Evolutionary conservation across 2,329 filamentous ascomycete species (phyloP).

Genomic region (Davidsoniella australis): DNA sequence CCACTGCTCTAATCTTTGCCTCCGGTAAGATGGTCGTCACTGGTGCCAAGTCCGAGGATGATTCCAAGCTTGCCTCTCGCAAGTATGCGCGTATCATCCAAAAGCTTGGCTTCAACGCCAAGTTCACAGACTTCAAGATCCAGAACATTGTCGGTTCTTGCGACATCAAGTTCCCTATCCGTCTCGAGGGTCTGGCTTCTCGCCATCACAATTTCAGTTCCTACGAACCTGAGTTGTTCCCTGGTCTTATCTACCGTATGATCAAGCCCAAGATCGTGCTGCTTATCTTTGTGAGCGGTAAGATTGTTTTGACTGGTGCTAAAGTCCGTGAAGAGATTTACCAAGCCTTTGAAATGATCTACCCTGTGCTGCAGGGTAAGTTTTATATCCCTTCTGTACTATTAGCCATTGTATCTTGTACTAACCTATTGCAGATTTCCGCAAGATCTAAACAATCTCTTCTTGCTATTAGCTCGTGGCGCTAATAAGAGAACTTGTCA

Average conservation of each 20-base stretch:
- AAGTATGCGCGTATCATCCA: constrained; percentile 99
- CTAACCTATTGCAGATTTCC: constrained; percentile 30
- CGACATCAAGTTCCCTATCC: constrained; percentile 98
- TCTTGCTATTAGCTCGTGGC: background rate
- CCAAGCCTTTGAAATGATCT: constrained; percentile 92
- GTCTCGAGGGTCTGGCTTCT: constrained; percentile 83
- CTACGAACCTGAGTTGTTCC: constrained; percentile 96
- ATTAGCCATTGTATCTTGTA: constrained; percentile 9
- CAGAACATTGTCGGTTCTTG: constrained; percentile 98
- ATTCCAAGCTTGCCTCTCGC: constrained; percentile 87
- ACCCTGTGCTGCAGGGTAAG: constrained; percentile 78
- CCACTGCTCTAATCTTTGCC: constrained; percentile 92
- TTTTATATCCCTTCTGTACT: constrained; percentile 12
- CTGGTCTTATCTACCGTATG: constrained; percentile 99
- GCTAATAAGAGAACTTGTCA: background rate
- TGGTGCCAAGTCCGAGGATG: constrained; percentile 93
- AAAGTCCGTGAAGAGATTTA: constrained; percentile 98
- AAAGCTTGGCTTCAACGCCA: constrained; percentile 98
- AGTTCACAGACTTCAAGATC: constrained; percentile 99
- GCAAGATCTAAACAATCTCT: constrained; percentile 30
- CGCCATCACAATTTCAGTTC: constrained; percentile 99
- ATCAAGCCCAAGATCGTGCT: constrained; percentile 94
- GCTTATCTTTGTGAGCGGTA: constrained; percentile 87
- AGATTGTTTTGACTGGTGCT: constrained; percentile 93
- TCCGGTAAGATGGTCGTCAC: constrained; percentile 99